Evolutionary conservation across 176 grass and related monocot genomes (phyloP), one percentile per base, ranked within the genome.

Genomic region (Phoenix roebelenii): DNA sequence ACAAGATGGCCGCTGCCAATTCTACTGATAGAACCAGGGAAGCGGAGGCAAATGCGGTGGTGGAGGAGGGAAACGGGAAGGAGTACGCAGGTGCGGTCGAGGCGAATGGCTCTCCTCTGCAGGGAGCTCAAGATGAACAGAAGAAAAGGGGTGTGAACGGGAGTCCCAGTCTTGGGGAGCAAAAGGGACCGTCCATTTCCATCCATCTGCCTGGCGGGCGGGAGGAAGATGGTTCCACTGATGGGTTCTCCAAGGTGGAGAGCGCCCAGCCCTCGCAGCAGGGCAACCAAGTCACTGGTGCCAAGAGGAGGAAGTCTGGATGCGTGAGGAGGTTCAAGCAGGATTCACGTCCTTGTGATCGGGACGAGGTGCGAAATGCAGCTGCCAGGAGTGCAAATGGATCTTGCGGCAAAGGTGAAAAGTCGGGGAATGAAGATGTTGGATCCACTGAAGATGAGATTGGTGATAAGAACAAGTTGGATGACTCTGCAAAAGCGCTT

Each of bases 271-370:
- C 63, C 62, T 67, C 71, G 22, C 71, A 70, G 60, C 84, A 83
- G 29, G 76, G 70, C 66, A 83, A 66, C 66, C 79, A 77, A 74
- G 75, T 91, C 52, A 98, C 93, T 22, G 93, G 87, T 78, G 87
- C 93, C 19, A 92, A 85, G 93, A 98, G 83, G 74, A 86, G 93
- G 63, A 98, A 98, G 30, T 91, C 85, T 63, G 93, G 93, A 60
- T 85, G 74, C 52, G 79, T 98, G 3, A 92, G 76, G 76, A 88
- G 93, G 80, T 98, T 98, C 54, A 79, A 78, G 64, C 64, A 76
- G 48, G 79, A 70, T 63, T 53, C 75, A 39, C 32, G 14, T 39
- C 54, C 28, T 25, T 70, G 35, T 58, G 71, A 73, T 14, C 79
- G 70, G 32, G 66, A 72, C 55, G 64, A 66, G 52, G 51, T 54